A percentile compares a stretch with the other conserved stretches of the same genome.
phyloP scores from a whole-genome alignment of 2,329 filamentous ascomycete species.

The Paecilomyces sp. region DNA sequence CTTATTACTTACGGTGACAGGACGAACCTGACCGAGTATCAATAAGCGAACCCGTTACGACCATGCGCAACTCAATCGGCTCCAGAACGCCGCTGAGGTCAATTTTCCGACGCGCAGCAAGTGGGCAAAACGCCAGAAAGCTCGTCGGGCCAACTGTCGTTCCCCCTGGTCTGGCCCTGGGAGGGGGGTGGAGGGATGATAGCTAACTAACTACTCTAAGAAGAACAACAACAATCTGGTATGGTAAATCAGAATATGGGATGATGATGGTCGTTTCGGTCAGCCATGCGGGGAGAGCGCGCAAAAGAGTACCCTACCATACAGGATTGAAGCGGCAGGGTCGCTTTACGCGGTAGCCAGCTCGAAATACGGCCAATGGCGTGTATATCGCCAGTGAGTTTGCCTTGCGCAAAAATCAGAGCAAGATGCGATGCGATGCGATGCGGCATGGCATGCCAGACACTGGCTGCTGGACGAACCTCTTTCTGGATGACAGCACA shows the following conservation, averaged over 20 bases:
- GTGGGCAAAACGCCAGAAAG: neutral
- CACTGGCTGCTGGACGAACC: neutral
- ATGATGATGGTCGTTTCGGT: neutral
- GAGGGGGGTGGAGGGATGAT: neutral
- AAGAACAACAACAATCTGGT: too few relatives aligned
- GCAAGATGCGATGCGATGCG: neutral
- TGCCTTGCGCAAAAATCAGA: neutral
- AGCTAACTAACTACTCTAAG: too few relatives aligned
- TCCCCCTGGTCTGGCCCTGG: neutral
- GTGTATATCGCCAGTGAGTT: neutral
- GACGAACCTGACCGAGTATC: neutral
- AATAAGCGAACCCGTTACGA: neutral
- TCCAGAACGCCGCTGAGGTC: neutral
- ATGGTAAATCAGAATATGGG: too few relatives aligned
- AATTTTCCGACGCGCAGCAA: neutral
- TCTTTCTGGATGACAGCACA: neutral
- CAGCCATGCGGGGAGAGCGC: neutral
- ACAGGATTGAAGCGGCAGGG: neutral
- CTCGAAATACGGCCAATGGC: neutral
- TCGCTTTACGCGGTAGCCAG: neutral
- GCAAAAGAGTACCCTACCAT: neutral
- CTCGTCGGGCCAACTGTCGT: neutral
- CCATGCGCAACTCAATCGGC: neutral
- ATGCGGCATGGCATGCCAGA: neutral
- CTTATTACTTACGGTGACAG: neutral